Evolutionary conservation across 225 moss, liverwort and hornwort genomes (phyloP).

Genomic region (Pseudisothecium myosuroides): DNA sequence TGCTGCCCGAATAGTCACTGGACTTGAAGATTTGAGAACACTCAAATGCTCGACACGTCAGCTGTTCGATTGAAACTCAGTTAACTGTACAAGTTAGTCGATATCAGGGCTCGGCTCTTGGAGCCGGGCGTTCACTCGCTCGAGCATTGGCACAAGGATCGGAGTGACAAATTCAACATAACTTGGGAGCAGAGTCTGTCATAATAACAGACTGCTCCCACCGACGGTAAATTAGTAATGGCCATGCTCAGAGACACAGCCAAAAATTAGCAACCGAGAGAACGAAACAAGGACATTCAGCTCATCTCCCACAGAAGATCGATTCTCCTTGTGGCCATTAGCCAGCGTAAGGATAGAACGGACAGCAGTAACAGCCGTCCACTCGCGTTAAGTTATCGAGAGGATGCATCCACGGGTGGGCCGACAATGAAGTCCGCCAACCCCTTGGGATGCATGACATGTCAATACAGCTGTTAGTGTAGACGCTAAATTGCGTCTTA

Average conservation of each 20-base stretch:
- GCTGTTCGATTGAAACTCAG: conserved; percentile 10
- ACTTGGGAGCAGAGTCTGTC: conserved; percentile 12
- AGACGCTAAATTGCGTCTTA: conserved; percentile 3
- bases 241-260: conserved; percentile 8
- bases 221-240: conserved; percentile 16
- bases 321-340: conserved; percentile 11
- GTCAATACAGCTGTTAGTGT: conserved; percentile 36
- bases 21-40: neutral
- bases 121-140: neutral
- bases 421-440: neutral
- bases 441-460: conserved; percentile 4
- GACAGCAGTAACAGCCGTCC: conserved; percentile 13
- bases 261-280: conserved; percentile 23
- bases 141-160: conserved; percentile 8
- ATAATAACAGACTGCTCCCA: conserved; percentile 3
- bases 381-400: conserved; percentile 11
- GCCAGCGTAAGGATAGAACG: conserved; percentile 12
- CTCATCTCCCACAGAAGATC: conserved; percentile 18
- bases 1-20: neutral
- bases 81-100: conserved; percentile 32
- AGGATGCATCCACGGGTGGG: neutral
- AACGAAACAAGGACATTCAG: conserved; percentile 24
- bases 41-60: conserved; percentile 5
- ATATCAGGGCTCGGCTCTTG: conserved; percentile 5
- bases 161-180: conserved; percentile 14